phyloP scores from a whole-genome alignment of 2,329 filamentous ascomycete genomes.

The Fusarium sacchari region DNA sequence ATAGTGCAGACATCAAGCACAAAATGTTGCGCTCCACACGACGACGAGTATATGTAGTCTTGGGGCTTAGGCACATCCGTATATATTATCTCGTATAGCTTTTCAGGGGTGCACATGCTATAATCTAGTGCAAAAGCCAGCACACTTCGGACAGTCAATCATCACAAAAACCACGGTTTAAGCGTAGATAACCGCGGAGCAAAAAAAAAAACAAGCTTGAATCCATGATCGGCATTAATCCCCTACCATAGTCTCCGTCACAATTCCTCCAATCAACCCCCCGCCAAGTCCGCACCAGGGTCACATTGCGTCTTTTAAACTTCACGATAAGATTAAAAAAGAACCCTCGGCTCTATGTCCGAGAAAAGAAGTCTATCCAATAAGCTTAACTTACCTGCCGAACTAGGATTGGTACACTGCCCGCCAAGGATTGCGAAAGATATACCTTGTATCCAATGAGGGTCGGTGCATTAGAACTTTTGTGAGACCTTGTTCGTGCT shows the following conservation, averaged over 20 bases:
- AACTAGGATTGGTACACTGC: slow-evolving; percentile 1
- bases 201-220: background rate
- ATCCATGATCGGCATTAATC: background rate
- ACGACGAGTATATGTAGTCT: background rate
- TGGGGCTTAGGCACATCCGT: background rate
- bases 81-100: too few relatives aligned
- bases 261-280: slow-evolving; percentile 7
- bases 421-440: slow-evolving; percentile 5
- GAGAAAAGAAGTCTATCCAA: background rate
- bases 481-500: background rate
- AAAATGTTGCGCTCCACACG: background rate
- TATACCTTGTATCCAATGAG: background rate
- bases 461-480: background rate
- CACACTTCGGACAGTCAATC: background rate
- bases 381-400: slow-evolving; percentile 20
- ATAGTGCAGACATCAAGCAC: too few relatives aligned
- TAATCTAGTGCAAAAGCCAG: background rate
- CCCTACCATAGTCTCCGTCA: background rate
- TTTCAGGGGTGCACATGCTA: background rate
- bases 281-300: background rate
- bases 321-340: slow-evolving; percentile 21
- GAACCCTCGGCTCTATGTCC: background rate
- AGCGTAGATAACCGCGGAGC: background rate
- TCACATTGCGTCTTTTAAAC: slow-evolving; percentile 19
- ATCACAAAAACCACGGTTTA: background rate